Evolutionary conservation across 2,329 filamentous ascomycete genomes (phyloP).

Genomic region (Claviceps sp.): DNA sequence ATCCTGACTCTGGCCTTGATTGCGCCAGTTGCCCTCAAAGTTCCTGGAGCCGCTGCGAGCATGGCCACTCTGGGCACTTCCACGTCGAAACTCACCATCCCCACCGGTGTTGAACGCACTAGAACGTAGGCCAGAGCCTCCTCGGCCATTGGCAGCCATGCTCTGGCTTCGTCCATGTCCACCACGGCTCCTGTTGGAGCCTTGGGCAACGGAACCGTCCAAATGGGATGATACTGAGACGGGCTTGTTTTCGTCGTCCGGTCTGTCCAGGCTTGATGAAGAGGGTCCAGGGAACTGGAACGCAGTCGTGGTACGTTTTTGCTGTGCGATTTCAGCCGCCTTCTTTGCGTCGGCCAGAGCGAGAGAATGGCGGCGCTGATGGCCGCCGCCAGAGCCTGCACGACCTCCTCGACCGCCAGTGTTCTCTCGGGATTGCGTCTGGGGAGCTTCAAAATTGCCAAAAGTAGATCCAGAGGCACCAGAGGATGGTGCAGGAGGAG

Average conservation of each 20-base stretch:
- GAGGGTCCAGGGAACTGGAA: conserved; percentile 87
- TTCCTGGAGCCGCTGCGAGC: conserved; percentile 76
- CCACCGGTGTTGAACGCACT: conserved; percentile 40
- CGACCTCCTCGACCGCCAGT: conserved; percentile 53
- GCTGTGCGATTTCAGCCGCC: conserved; percentile 89
- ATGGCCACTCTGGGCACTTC: conserved; percentile 76
- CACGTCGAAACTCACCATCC: conserved; percentile 54
- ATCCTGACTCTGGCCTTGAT: conserved; percentile 55
- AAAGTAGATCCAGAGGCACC: conserved; percentile 70
- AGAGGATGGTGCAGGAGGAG: conserved; percentile 81
- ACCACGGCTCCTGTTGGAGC: conserved; percentile 40
- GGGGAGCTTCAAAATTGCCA: conserved; percentile 60
- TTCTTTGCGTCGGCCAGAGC: conserved; percentile 94
- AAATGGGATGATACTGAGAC: conserved; percentile 15
- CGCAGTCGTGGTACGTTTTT: conserved; percentile 84
- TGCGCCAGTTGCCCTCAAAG: conserved; percentile 97
- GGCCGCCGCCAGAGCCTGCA: conserved; percentile 54
- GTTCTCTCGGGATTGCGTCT: conserved; percentile 21
- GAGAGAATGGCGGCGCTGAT: conserved; percentile 87
- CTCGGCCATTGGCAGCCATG: conserved; percentile 65
- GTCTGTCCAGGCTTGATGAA: conserved; percentile 48
- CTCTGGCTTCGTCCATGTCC: conserved; percentile 74
- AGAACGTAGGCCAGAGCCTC: conserved; percentile 55
- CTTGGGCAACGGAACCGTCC: conserved; percentile 24
- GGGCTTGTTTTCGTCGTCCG: conserved; percentile 33